These are phyloP conservation scores for Daldinia loculata DNA, from an alignment of 495 filamentous ascomycete species.

Conservation along the genomic window DNA sequence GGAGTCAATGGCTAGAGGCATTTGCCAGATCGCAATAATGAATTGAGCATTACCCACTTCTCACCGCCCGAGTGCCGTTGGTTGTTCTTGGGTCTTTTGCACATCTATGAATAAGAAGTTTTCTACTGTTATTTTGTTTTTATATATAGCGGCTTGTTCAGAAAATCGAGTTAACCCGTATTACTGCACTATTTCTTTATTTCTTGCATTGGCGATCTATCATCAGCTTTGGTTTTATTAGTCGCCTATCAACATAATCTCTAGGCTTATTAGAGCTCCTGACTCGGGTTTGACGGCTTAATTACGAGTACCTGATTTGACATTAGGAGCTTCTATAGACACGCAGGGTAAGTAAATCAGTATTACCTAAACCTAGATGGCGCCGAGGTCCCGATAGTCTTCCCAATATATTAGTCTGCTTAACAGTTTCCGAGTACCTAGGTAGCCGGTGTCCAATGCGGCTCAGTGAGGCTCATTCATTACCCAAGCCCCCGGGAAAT, in stretches of 20 bases:
- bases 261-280: neutral
- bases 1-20: conserved; percentile 50
- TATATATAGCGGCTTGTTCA: neutral
- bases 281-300: neutral
- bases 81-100: neutral
- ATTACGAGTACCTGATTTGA: too few species aligned
- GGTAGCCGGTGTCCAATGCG: neutral
- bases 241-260: neutral
- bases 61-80: neutral
- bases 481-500: neutral
- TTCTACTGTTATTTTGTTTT: neutral
- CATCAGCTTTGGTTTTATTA: neutral
- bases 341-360: neutral
- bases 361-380: neutral
- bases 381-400: neutral
- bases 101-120: conserved; percentile 4
- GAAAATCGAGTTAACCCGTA: neutral
- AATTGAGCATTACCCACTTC: conserved; percentile 36
- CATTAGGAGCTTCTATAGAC: too few species aligned
- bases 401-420: neutral
- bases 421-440: neutral
- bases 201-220: neutral
- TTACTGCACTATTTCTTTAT: neutral
- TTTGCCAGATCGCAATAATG: conserved; percentile 45
- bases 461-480: neutral